Evolutionary conservation across 169 alveolate species (phyloP), one percentile per base, ranked within the genome.

Genomic region (Cryptosporidium viatorum): DNA sequence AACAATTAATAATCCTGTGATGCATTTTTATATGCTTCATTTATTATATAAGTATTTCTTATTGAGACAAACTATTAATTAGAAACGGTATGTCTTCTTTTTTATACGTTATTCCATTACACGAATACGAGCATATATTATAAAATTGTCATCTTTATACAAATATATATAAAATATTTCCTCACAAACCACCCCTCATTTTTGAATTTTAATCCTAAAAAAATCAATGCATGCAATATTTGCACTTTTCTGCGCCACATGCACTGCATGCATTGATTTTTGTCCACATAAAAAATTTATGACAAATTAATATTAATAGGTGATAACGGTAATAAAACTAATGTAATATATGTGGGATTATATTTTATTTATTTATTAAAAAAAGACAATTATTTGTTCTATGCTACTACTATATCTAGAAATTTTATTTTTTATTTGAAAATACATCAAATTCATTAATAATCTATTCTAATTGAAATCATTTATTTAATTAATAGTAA

Each of bases 41-140:
- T 51, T 33, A 29, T 3, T 35, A 29, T 73, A 73, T 73, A 73
- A 73, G 35, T 73, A 73, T 73, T 73, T 73, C 86, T 37, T 35
- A 73, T 37, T 23, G 86, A 35, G 58, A 43, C 68, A 70, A 43
- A 70, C n/a, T 70, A 21, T 70, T 70, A 35, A 70, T 70, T 50
- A 16, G 1, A n/a, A 55, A 55, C 67, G 67, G n/a, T 26, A 55
- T 55, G 67, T 55, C 67, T 55, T 55, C 67, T 55, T 55, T 55
- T 65, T n/a, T 65, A 65, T 29, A 8, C 26, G 0, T 33, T 35
- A 21, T 35, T 12, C 16, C 1, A 29, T 65, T n/a, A 65, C 71
- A 65, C 71, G 71, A 65, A 65, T 33, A n/a, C 71, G 71, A 65
- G 41, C 67, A 55, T n/a, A n/a, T 55, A 2, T 23, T 23, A 55